Base-by-base conservation (phyloP, 345 rosid species). In the Cardamine chenopodiifolia region DNA sequence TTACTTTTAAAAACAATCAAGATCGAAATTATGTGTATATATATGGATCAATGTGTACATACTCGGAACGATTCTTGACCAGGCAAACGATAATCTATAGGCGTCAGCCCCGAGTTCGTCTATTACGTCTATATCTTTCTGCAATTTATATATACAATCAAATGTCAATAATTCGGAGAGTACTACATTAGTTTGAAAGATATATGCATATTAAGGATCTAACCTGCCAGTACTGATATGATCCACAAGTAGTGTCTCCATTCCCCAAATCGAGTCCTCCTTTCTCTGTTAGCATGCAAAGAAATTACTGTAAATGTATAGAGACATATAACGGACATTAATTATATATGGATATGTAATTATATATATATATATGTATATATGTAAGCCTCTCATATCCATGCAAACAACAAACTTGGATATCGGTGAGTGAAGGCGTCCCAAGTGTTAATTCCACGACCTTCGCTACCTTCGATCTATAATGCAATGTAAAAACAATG, bases 381-480 rank as follows among this genome's bases (percentile, higher is more conserved):
- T 37, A 12, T 37, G 42, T 37, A 37, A 35, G 4, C 1, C 12
- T 9, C 40, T 10, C 40, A 11, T 35, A 10, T 52, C 28, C 23
- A 59, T 32, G 63, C 45, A 59, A 28, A 69, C 2, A 0, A 73
- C 50, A 15, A 12, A 85, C 88, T 61, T 73, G 88, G 85, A 63
- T 74, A 64, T 56, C 73, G 73, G 64, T 79, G 80, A 68, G 88
- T 76, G 72, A 42, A 83, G 6, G 59, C 55, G 65, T 85, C 88
- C 88, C 88, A 85, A 15, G 64, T 10, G 60, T 80, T 85, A 8
- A 76, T 48, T 4, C 70, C 78, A 68, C 70, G 82, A 9, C 75
- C 75, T 23, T 49, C 68, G 29, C 50, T 55, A 39, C 88, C 88
- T 74, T 85, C 86, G 49, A 81, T 73, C 88, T 85, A 57, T 26